These are phyloP conservation scores for Globisporangium radiosum DNA, from an alignment of 352 stramenopile genomes.

Conservation along the genomic window DNA sequence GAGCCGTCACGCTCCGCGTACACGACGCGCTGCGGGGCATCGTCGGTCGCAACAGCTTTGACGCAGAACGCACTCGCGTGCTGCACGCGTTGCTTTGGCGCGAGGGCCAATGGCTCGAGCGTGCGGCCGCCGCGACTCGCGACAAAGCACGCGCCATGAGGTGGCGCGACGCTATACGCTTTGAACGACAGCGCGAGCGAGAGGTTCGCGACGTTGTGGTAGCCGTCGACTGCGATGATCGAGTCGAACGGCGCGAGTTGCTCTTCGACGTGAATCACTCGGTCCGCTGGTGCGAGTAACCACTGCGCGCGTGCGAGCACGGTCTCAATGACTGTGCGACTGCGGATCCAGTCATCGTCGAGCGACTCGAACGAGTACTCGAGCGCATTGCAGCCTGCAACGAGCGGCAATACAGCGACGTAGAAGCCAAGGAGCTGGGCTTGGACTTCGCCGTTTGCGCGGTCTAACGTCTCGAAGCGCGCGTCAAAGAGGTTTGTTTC, in stretches of 20 bases:
- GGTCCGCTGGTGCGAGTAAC: conserved; percentile 24
- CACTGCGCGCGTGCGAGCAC: conserved; percentile 20
- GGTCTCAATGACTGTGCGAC: conserved; percentile 17
- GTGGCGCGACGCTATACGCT: conserved; percentile 26
- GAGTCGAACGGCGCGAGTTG: conserved; percentile 26
- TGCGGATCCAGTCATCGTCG: conserved; percentile 20
- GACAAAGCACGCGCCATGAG: conserved; percentile 26
- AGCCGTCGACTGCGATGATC: conserved; percentile 16
- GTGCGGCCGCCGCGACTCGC: conserved; percentile 7
- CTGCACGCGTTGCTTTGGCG: conserved; percentile 2
- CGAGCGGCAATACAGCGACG: conserved; percentile 33
- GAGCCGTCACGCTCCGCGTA: conserved; percentile 25
- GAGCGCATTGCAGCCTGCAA: conserved; percentile 42
- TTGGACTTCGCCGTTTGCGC: conserved; percentile 19
- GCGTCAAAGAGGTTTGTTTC: conserved; percentile 25
- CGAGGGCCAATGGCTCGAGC: conserved; percentile 12
- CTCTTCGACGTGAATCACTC: conserved; percentile 25
- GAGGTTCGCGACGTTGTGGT: conserved; percentile 9
- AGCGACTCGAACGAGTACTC: conserved; percentile 41
- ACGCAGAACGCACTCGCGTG: conserved; percentile 22
- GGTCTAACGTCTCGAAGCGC: conserved; percentile 25
- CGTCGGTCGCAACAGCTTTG: conserved; percentile 24
- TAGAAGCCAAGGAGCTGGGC: conserved; percentile 37
- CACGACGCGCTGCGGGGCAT: conserved; percentile 20
- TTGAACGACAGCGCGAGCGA: conserved; percentile 26